Percentiles rank a stretch among this genome's conserved stretches.
phyloP scores from a whole-genome alignment of 495 filamentous ascomycete species.

The Hyaloscypha variabilis region DNA sequence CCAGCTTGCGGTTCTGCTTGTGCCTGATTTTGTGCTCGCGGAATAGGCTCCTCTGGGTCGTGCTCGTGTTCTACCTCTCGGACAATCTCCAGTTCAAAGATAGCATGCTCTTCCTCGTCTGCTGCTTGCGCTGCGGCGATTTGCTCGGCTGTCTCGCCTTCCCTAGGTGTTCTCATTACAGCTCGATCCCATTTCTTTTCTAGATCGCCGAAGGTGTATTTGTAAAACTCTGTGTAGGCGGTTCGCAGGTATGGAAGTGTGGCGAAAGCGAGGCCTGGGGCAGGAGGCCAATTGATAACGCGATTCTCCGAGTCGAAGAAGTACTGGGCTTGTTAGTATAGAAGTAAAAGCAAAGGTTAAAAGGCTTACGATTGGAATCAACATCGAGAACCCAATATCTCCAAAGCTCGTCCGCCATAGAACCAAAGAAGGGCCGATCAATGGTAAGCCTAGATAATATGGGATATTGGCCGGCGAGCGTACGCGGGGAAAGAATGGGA shows the following conservation, averaged over 20 bases:
- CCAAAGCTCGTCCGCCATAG: conserved; percentile 60
- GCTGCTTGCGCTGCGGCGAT: conserved; percentile 40
- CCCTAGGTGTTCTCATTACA: conserved; percentile 56
- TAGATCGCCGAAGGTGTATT: conserved; percentile 54
- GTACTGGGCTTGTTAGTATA: conserved; percentile 10
- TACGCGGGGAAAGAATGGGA: conserved; percentile 28
- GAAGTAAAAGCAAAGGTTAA: not conserved
- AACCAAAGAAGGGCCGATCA: conserved; percentile 64
- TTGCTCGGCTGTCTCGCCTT: conserved; percentile 41
- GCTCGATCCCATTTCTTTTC: conserved; percentile 67
- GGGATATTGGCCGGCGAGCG: conserved; percentile 34
- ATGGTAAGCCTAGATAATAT: conserved; percentile 55
- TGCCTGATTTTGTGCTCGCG: not conserved
- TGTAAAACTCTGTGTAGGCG: conserved; percentile 62
- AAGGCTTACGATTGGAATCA: conserved; percentile 50
- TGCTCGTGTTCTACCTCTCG: conserved; percentile 24
- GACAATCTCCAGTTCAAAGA: conserved; percentile 4
- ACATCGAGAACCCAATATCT: conserved; percentile 60
- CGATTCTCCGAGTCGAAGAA: conserved; percentile 16
- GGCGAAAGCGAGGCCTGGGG: conserved; percentile 62
- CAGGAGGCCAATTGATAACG: conserved; percentile 62
- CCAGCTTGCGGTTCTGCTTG: not conserved
- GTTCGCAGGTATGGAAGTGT: conserved; percentile 65
- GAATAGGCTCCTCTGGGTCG: conserved; percentile 23
- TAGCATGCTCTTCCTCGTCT: not conserved